Conservation (phyloP, 257 asterid genomes). For the Oldenlandia corymbosa region DNA sequence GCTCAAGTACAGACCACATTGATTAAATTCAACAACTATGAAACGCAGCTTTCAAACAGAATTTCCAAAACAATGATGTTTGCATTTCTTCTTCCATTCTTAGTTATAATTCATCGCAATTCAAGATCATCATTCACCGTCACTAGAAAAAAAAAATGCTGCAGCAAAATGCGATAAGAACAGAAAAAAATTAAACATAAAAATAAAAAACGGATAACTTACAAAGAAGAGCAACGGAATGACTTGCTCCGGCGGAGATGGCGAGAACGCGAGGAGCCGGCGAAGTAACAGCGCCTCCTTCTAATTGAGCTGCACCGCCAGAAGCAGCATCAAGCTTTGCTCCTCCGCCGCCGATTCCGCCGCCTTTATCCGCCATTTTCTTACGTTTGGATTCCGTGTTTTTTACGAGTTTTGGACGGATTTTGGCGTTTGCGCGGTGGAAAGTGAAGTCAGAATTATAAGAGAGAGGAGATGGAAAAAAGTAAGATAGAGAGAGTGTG, state of each 20-base stretch:
- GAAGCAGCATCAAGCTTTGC: constrained; percentile 9
- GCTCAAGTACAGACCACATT: background rate
- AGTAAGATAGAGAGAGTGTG: background rate
- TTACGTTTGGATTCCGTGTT: background rate
- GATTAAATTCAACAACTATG: background rate
- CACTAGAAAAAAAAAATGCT: background rate
- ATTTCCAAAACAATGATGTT: too few species aligned
- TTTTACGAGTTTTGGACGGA: too few species aligned
- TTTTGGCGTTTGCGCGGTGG: background rate
- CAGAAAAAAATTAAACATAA: background rate
- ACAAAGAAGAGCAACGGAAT: constrained; percentile 92
- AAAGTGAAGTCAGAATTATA: constrained; percentile 1
- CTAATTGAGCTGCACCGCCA: constrained; percentile 26
- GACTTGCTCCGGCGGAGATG: constrained; percentile 97
- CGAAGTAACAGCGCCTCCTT: constrained; percentile 32
- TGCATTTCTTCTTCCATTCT: background rate
- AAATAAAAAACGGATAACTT: constrained; percentile 20
- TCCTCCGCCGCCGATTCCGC: too few species aligned
- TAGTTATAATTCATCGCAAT: background rate
- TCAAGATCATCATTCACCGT: background rate
- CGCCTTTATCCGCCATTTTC: constrained; percentile 45
- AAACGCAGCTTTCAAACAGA: background rate
- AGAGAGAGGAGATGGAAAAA: background rate
- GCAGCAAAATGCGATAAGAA: background rate
- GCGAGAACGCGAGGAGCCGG: constrained; percentile 57